A percentile compares a stretch with the other conserved stretches of the same genome.
Conservation (phyloP, 345 rosid genomes). For the Euclidium syriacum region DNA sequence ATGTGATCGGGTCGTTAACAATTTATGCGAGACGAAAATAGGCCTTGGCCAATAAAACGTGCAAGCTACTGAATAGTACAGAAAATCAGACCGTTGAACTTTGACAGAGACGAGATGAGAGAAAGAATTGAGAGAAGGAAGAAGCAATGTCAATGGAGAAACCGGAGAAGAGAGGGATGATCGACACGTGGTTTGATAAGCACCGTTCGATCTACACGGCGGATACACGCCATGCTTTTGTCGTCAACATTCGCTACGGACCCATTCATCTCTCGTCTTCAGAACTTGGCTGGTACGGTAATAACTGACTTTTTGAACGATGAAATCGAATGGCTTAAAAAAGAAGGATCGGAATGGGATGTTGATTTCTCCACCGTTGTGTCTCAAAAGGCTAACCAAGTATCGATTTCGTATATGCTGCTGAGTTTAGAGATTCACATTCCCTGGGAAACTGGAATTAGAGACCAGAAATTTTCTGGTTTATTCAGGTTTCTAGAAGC, state of each 20-base stretch:
- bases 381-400: slow-evolving; percentile 53
- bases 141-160: slow-evolving; percentile 26
- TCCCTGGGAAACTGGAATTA: not conserved
- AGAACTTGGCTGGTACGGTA: slow-evolving; percentile 73
- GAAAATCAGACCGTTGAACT: slow-evolving; percentile 21
- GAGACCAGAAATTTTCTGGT: not conserved
- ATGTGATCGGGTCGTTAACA: not conserved
- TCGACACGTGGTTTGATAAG: slow-evolving; percentile 62
- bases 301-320: slow-evolving; percentile 36
- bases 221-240: slow-evolving; percentile 69
- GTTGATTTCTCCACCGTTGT: slow-evolving; percentile 49
- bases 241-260: slow-evolving; percentile 70
- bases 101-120: not conserved
- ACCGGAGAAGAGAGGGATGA: slow-evolving; percentile 32
- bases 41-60: slow-evolving; percentile 18
- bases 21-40: not conserved
- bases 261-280: slow-evolving; percentile 55
- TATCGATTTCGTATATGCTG: not conserved
- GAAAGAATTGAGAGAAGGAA: not conserved
- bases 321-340: slow-evolving; percentile 79
- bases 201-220: slow-evolving; percentile 46
- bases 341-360: slow-evolving; percentile 62
- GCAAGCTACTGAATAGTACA: not conserved
- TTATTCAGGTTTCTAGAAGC: slow-evolving; percentile 54
- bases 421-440: not conserved